These are phyloP conservation scores for Inga leiocalycina DNA, from an alignment of 306 rosid genomes.

Conservation along the genomic window DNA sequence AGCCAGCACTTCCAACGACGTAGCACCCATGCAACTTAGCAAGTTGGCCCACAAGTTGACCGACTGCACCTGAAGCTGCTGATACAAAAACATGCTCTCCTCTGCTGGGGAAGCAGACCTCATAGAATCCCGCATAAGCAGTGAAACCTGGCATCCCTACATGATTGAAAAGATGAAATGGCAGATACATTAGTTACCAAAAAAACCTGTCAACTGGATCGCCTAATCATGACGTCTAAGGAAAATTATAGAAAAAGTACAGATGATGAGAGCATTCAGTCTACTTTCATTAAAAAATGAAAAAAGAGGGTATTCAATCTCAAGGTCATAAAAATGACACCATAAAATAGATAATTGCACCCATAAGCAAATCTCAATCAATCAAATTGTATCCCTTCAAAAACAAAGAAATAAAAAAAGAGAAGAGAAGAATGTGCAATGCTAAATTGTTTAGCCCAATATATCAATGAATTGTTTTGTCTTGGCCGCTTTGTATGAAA, in stretches of 20 bases:
- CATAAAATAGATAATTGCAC: neutral
- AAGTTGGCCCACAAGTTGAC: constrained; percentile 64
- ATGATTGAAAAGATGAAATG: constrained; percentile 7
- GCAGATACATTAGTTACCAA: neutral
- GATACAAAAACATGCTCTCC: constrained; percentile 62
- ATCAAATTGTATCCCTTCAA: neutral
- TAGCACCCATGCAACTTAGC: constrained; percentile 65
- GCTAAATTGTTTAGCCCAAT: neutral
- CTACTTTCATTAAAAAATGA: neutral
- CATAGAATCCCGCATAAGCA: constrained; percentile 56
- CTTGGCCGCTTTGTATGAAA: too few species aligned
- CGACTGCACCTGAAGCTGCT: constrained; percentile 63
- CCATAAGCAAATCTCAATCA: neutral
- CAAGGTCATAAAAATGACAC: neutral
- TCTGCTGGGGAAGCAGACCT: constrained; percentile 44
- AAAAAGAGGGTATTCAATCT: neutral
- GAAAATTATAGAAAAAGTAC: neutral
- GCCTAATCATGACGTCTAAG: neutral
- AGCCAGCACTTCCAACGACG: constrained; percentile 70
- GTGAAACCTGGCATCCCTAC: constrained; percentile 68
- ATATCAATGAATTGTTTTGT: neutral
- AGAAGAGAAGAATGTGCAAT: neutral
- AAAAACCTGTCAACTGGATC: neutral
- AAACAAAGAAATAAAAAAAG: neutral
- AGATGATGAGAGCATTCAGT: neutral